Evolutionary conservation across 768 basidiomycete species (phyloP), one percentile per base, ranked within the genome.

Genomic region (Hygrophorus pudorinus): DNA sequence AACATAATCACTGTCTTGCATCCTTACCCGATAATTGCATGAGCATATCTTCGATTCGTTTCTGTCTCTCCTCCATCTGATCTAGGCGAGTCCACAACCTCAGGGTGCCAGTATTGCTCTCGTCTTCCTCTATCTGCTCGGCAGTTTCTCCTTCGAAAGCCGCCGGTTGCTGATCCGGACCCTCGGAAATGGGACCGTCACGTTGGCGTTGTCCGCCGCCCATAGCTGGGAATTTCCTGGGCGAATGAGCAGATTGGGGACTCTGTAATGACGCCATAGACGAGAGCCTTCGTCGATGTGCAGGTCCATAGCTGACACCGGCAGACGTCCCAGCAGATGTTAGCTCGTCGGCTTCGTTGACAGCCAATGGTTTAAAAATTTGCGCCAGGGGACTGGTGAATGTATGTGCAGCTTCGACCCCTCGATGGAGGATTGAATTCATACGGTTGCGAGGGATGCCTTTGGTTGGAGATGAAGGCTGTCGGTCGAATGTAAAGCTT

Each of bases 381-480:
- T 85, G 83, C 1, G 83, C 83, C 2, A 89, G 68, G 12, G 87
- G 85, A 54, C 81, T 82, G 1, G 60, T 51, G n/a, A n/a, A n/a
- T n/a, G n/a, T n/a, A n/a, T n/a, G n/a, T n/a, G n/a, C n/a, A 13
- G 54, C 48, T 14, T 69, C 68, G 3, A 55, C 52, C 14, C 61
- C 62, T 14, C 66, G 69, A 30, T 54, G 60, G 38, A 76, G 48
- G 4, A 70, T 44, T 2, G 78, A 75, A 45, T 65, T 64, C 4
- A 75, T 44, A 21, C 76, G 70, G 10, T 56, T 50, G 37, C 75
- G 66, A 8, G 65, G 57, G 40, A 53, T 47, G 32, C 32, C 24
- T 16, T 39, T 29, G 24, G 39, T 21, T 30, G 46, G 9, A 52
- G 51, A 21, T 51, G 39, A 12, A 30, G 47, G 8, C 27, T 27